Conservation (phyloP, 179 eudicot genomes). For the Silene coronaria region DNA sequence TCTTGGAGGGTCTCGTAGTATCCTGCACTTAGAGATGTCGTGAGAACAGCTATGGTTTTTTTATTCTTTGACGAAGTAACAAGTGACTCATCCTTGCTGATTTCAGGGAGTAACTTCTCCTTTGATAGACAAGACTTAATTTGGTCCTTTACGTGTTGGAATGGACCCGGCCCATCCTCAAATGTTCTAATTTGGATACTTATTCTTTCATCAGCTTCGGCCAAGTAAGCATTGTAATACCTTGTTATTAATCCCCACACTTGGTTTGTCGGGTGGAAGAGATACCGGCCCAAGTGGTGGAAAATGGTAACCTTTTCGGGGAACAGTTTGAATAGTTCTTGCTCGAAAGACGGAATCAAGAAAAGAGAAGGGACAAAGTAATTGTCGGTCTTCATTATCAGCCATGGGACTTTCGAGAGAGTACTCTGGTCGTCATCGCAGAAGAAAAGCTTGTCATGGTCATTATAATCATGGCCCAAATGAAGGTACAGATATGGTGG, state of each 20-base stretch:
- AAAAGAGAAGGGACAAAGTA: slow-evolving; percentile 76
- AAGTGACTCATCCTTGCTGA: slow-evolving; percentile 28
- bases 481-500: slow-evolving; percentile 60
- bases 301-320: slow-evolving; percentile 69
- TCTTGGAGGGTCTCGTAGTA: slow-evolving; percentile 54
- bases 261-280: slow-evolving; percentile 77
- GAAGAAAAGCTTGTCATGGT: slow-evolving; percentile 77
- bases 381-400: slow-evolving; percentile 64
- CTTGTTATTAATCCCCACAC: slow-evolving; percentile 84
- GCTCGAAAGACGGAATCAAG: slow-evolving; percentile 63
- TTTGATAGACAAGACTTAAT: slow-evolving; percentile 50
- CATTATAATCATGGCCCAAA: slow-evolving; percentile 65
- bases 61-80: slow-evolving; percentile 22
- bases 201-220: slow-evolving; percentile 61
- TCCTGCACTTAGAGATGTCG: slow-evolving; percentile 59
- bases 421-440: slow-evolving; percentile 55
- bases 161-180: slow-evolving; percentile 47
- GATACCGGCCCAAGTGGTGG: slow-evolving; percentile 74
- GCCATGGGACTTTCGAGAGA: slow-evolving; percentile 57
- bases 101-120: slow-evolving; percentile 53
- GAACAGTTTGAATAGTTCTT: slow-evolving; percentile 54
- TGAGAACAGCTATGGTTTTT: slow-evolving; percentile 56
- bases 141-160: slow-evolving; percentile 64
- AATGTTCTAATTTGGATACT: slow-evolving; percentile 79
- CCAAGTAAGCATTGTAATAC: slow-evolving; percentile 66